phyloP scores from a whole-genome alignment of 2,329 filamentous ascomycete genomes.

The Trichoderma cornu-damae region DNA sequence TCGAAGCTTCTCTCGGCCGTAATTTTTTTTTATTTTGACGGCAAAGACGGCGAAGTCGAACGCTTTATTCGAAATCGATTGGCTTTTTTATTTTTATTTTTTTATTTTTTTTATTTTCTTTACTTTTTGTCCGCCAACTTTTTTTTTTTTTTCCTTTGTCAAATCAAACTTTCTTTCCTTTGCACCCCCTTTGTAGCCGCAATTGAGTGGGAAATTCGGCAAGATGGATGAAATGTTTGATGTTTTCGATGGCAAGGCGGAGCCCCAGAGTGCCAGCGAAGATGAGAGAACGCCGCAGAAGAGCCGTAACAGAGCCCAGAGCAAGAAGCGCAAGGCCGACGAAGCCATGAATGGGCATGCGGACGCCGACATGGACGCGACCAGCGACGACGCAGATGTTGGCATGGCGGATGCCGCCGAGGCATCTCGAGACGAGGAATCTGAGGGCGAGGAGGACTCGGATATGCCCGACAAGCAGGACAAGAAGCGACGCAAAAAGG shows the following conservation, averaged over 20 bases:
- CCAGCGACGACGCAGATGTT: conserved; percentile 25
- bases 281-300: conserved; percentile 43
- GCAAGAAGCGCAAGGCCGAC: conserved; percentile 82
- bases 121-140: neutral
- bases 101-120: neutral
- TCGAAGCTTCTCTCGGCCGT: no score
- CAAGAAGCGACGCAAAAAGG: conserved; percentile 61
- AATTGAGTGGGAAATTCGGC: conserved; percentile 1
- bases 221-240: conserved; percentile 76
- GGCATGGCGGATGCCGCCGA: conserved; percentile 42
- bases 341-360: conserved; percentile 59
- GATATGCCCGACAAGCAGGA: conserved; percentile 46
- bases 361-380: conserved; percentile 14
- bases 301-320: conserved; percentile 53
- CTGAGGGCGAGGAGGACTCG: conserved; percentile 35
- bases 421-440: conserved; percentile 34
- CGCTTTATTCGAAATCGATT: neutral
- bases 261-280: conserved; percentile 40
- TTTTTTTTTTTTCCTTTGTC: neutral
- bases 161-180: no score
- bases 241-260: conserved; percentile 65
- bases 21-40: neutral
- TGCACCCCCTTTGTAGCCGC: neutral
- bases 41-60: neutral
- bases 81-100: neutral